These are phyloP conservation scores for Furcasterigmium furcatum DNA, from an alignment of 2,329 filamentous ascomycete genomes.

Conservation along the genomic window DNA sequence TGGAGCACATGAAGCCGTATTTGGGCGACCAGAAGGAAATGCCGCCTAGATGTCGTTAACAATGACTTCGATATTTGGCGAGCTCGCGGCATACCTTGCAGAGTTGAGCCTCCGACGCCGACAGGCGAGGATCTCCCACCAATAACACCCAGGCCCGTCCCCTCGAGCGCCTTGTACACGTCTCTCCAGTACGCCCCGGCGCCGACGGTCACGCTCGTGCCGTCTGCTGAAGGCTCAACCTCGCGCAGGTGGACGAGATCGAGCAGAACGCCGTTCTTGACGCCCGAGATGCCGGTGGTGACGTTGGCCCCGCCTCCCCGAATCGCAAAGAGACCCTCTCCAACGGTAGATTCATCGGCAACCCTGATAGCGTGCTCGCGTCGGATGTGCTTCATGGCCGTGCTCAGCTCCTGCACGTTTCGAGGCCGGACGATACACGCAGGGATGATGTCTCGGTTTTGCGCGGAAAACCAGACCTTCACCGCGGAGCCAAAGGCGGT, in stretches of 20 bases:
- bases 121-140: conserved; percentile 12
- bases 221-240: conserved; percentile 9
- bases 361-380: neutral
- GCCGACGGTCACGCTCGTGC: conserved; percentile 14
- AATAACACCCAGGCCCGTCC: neutral
- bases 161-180: neutral
- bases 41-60: conserved; percentile 3
- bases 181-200: conserved; percentile 1
- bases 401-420: neutral
- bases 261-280: conserved; percentile 20
- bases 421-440: neutral
- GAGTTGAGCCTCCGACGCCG: conserved; percentile 23
- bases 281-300: neutral
- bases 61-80: no score
- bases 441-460: conserved; percentile 1
- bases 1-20: conserved; percentile 6
- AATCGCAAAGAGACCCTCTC: neutral
- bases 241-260: conserved; percentile 17
- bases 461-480: neutral
- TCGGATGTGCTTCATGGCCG: neutral
- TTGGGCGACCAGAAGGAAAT: conserved; percentile 6
- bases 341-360: neutral
- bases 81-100: conserved; percentile 5
- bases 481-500: neutral
- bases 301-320: neutral